Evolutionary conservation across 345 rosid genomes (phyloP).

Genomic region (Melastoma malabathricum): DNA sequence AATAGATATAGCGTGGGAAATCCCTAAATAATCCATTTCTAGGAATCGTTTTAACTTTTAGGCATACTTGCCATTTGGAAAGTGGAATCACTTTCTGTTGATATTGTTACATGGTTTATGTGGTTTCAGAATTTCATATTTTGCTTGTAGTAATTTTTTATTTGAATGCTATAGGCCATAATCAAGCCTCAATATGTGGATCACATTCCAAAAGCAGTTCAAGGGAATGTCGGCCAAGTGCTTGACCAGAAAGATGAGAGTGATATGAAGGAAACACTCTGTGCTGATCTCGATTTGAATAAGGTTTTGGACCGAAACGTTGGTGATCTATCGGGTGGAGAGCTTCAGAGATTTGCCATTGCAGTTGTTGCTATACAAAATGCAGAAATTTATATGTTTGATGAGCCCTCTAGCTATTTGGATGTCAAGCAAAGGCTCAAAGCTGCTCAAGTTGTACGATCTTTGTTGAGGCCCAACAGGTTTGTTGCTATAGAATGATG

Average conservation of each 20-base stretch:
- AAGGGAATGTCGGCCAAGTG: constrained; percentile 87
- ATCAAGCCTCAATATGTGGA: constrained; percentile 99
- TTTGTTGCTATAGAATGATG: constrained; percentile 13
- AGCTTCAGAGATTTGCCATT: constrained; percentile 94
- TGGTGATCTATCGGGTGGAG: constrained; percentile 94
- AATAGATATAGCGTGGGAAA: no score
- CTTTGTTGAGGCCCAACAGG: constrained; percentile 85
- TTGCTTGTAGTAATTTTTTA: not conserved
- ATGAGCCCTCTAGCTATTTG: constrained; percentile 98
- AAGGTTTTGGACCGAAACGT: constrained; percentile 90
- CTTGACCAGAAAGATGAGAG: constrained; percentile 93
- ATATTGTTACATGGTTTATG: not conserved
- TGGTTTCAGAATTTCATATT: not conserved
- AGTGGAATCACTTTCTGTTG: no score
- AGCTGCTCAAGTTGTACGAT: constrained; percentile 90
- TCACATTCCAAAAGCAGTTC: constrained; percentile 92
- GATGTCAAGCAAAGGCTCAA: constrained; percentile 98
- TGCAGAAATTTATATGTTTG: constrained; percentile 99
- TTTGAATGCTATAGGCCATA: constrained; percentile 40
- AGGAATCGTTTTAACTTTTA: no score
- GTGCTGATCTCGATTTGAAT: constrained; percentile 75
- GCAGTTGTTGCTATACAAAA: constrained; percentile 90
- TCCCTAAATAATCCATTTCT: no score
- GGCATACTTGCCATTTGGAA: no score
- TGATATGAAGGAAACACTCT: constrained; percentile 56